Conservation (phyloP, 148 eudicot species). For the Chenopodium suecicum region DNA sequence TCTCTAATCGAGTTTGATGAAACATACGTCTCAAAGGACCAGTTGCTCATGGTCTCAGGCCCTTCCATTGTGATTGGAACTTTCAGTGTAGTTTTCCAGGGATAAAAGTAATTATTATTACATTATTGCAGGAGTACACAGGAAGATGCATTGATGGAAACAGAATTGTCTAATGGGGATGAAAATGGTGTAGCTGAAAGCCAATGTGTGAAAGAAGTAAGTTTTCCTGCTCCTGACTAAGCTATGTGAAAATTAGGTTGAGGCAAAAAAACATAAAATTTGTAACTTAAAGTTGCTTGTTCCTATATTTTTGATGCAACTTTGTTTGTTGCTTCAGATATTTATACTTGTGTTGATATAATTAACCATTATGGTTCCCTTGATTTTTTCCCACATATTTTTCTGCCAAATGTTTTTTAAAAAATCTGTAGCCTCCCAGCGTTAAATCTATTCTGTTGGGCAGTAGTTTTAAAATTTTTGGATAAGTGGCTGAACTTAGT, state of each 20-base stretch:
- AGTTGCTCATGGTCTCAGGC: background rate
- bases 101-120: background rate
- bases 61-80: background rate
- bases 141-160: conserved; percentile 51
- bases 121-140: conserved; percentile 55
- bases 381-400: background rate
- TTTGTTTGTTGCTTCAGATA: background rate
- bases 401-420: background rate
- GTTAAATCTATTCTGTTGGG: background rate
- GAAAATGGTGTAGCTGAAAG: conserved; percentile 45
- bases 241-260: background rate
- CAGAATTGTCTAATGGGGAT: conserved; percentile 46
- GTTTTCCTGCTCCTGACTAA: conserved; percentile 18
- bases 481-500: background rate
- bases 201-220: conserved; percentile 49
- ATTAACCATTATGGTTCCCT: too few species aligned
- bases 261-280: background rate
- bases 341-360: too few species aligned
- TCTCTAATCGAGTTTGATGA: background rate
- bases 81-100: background rate
- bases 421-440: background rate
- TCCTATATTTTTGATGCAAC: background rate
- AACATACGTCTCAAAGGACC: background rate
- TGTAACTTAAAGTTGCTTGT: background rate
- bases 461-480: background rate